Base-by-base conservation (phyloP, 1,284 basidiomycete genomes). In the Gymnopus androsaceus region DNA sequence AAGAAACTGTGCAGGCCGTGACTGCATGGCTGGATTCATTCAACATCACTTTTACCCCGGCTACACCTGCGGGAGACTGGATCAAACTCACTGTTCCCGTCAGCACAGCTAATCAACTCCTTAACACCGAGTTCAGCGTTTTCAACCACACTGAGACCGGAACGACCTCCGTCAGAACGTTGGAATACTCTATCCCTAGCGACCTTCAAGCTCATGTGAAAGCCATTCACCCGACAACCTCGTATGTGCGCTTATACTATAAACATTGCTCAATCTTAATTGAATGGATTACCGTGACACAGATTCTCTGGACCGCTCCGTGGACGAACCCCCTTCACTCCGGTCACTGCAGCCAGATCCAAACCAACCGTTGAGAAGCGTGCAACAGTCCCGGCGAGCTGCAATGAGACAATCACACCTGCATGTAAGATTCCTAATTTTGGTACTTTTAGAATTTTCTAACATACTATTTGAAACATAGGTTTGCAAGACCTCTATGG, bases 11-110 rank as follows among this genome's bases (percentile, higher is more conserved):
- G n/a, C 58, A 65, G 7, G 61, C 75, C n/a, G 77, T 82, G 34
- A 66, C 71, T 31, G 67, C 67, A 3, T 83, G 80, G 80, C 70
- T 83, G 17, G 55, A 59, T 9, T 65, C 67, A n/a, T 72, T 80
- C 51, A 75, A 70, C 19, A 64, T 81, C 49, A 45, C 41, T 4
- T 17, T 42, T 5, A 45, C 54, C 5, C 27, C 46, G 6, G 42
- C 41, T 12, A 50, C 38, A 17, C 23, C 67, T 49, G 66, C 73
- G 15, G 77, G 76, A 12, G 77, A 79, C 58, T 80, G 75, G 73
- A 63, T 83, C 40, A 69, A 66, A 11, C 57, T 80, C 44, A 62
- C 64, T 2, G 68, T 81, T n/a, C 71, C 79, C 12, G 73, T 81
- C n/a, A 64, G 66, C 14, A 63, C 75, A 56, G 81, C 79, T 2